phyloP scores from a whole-genome alignment of 495 filamentous ascomycete species.

The Penicillium lividum region DNA sequence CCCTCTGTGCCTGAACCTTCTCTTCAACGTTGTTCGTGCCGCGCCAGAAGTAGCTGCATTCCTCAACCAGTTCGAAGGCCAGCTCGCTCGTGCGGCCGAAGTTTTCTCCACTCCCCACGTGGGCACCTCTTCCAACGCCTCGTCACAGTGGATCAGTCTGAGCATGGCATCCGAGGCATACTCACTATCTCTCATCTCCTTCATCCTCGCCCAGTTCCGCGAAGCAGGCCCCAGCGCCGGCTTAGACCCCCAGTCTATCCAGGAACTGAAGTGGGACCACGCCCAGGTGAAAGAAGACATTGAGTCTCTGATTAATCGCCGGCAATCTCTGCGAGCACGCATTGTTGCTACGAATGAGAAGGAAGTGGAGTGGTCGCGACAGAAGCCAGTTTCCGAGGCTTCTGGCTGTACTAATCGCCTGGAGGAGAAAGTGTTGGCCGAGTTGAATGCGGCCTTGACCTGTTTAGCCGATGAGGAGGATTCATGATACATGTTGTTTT shows the following conservation, averaged over 20 bases:
- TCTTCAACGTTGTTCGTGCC: slow-evolving; percentile 74
- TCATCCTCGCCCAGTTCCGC: slow-evolving; percentile 63
- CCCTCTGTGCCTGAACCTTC: slow-evolving; percentile 86
- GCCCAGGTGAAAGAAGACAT: slow-evolving; percentile 71
- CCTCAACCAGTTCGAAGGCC: slow-evolving; percentile 77
- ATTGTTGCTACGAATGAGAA: slow-evolving; percentile 70
- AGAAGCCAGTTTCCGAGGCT: slow-evolving; percentile 41
- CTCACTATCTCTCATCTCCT: slow-evolving; percentile 69
- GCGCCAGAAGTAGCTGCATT: slow-evolving; percentile 83
- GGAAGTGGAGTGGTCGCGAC: slow-evolving; percentile 64
- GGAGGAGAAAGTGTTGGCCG: slow-evolving; percentile 70
- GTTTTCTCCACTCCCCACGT: slow-evolving; percentile 57
- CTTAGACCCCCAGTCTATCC: slow-evolving; percentile 60
- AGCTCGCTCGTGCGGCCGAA: slow-evolving; percentile 63
- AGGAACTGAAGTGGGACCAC: slow-evolving; percentile 70
- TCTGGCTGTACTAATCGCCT: slow-evolving; percentile 57
- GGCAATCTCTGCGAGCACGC: slow-evolving; percentile 61
- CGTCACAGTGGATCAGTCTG: slow-evolving; percentile 60
- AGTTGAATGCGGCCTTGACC: slow-evolving; percentile 53
- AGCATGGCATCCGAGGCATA: slow-evolving; percentile 73
- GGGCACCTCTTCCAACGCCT: slow-evolving; percentile 31
- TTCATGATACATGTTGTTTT: slow-evolving; percentile 30
- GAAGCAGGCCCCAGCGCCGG: slow-evolving; percentile 58
- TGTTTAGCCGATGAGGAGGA: slow-evolving; percentile 44
- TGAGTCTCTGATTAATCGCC: slow-evolving; percentile 68